Percentiles rank a stretch among this genome's conserved stretches.
Evolutionary conservation across 768 basidiomycete genomes (phyloP).

Genomic region (Trametes cingulata): DNA sequence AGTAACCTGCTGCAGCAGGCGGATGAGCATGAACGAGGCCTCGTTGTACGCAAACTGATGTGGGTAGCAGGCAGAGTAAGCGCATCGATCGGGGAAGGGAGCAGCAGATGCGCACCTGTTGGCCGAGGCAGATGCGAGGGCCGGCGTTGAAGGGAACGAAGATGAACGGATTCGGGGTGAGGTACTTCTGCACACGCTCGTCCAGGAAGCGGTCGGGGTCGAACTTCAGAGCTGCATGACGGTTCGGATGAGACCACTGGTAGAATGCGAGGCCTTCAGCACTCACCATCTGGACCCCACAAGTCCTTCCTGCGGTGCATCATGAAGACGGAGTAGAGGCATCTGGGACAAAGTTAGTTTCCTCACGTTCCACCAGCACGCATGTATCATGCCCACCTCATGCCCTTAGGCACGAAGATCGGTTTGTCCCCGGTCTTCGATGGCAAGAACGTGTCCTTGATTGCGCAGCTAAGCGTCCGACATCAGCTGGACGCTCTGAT

Average conservation of each 20-base stretch:
- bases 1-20: conserved; percentile 52
- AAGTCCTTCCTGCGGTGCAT: conserved; percentile 45
- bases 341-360: not conserved
- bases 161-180: conserved; percentile 62
- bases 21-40: conserved; percentile 53
- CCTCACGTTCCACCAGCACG: not conserved
- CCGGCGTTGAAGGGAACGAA: conserved; percentile 36
- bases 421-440: conserved; percentile 20
- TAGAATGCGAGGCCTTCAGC: not conserved
- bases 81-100: not conserved
- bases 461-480: conserved; percentile 13
- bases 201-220: conserved; percentile 68
- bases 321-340: conserved; percentile 28
- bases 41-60: conserved; percentile 55
- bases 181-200: conserved; percentile 46
- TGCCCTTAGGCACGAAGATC: conserved; percentile 11
- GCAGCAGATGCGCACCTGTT: conserved; percentile 31
- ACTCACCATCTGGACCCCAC: conserved; percentile 53
- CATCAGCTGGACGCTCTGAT: not conserved
- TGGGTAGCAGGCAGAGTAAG: too few relatives aligned
- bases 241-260: not conserved
- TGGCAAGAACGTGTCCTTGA: conserved; percentile 30
- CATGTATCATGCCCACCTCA: not conserved
- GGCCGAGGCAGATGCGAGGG: conserved; percentile 37
- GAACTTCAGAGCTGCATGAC: conserved; percentile 36